A percentile compares a stretch with the other conserved stretches of the same genome.
These are phyloP conservation scores for Theobroma cacao DNA, from an alignment of 345 rosid species.

Conservation along the genomic window DNA sequence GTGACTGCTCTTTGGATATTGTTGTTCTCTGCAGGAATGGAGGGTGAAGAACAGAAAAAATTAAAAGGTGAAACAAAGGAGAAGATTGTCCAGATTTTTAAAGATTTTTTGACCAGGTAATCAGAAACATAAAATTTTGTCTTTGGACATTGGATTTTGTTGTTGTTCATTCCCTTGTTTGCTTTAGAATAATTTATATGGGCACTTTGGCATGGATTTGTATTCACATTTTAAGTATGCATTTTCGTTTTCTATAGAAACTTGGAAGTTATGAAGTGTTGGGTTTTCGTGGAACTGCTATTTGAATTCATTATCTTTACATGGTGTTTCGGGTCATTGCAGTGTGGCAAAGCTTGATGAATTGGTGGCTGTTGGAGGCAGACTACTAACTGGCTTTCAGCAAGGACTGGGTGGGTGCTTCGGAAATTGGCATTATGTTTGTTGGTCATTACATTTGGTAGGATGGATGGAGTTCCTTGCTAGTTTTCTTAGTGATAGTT, in stretches of 20 bases:
- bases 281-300: neutral
- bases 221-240: neutral
- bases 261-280: neutral
- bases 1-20: neutral
- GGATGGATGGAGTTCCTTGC: neutral
- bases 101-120: constrained; percentile 55
- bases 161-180: neutral
- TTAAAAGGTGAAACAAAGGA: constrained; percentile 26
- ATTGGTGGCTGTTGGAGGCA: constrained; percentile 39
- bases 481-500: neutral
- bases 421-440: neutral
- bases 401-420: constrained; percentile 50
- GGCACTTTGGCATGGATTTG: neutral
- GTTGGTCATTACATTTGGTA: neutral
- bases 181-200: neutral
- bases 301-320: neutral
- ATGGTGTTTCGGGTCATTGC: neutral
- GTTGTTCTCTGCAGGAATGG: constrained; percentile 16
- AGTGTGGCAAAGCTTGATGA: constrained; percentile 69
- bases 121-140: neutral
- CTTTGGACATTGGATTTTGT: neutral
- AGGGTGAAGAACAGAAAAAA: constrained; percentile 21
- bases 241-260: neutral
- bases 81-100: constrained; percentile 33
- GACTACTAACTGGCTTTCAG: constrained; percentile 49